Percentiles rank a stretch among this genome's conserved stretches.
These are phyloP conservation scores for Cutaneotrichosporon daszewskae DNA, from an alignment of 1,284 basidiomycete species.

Conservation along the genomic window DNA sequence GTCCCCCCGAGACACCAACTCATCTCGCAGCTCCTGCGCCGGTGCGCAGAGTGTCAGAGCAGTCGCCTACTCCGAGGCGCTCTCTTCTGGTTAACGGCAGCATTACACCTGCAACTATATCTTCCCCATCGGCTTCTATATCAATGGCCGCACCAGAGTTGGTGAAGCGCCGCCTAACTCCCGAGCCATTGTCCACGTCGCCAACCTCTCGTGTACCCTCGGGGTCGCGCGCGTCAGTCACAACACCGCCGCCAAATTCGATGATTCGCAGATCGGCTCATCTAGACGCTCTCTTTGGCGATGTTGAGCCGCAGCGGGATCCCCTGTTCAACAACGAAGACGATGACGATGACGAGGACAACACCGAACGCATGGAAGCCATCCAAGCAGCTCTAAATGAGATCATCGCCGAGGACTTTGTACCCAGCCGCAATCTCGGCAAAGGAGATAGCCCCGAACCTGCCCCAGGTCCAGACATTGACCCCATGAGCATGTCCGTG, in stretches of 20 bases:
- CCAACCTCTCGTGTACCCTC: neutral
- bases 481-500: conserved; percentile 9
- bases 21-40: neutral
- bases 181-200: neutral
- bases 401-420: conserved; percentile 83
- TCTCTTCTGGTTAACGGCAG: conserved; percentile 21
- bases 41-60: neutral
- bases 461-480: neutral
- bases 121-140: conserved; percentile 4
- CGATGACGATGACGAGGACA: conserved; percentile 44
- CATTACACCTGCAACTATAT: conserved; percentile 19
- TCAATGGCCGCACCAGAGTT: conserved; percentile 1
- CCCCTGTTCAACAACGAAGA: conserved; percentile 32
- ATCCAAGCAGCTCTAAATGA: conserved; percentile 89
- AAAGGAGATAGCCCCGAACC: too few relatives aligned
- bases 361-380: conserved; percentile 72
- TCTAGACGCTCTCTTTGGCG: conserved; percentile 40
- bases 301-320: conserved; percentile 48
- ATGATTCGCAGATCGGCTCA: conserved; percentile 24
- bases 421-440: too few relatives aligned
- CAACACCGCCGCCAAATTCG: too few relatives aligned
- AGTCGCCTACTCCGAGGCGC: conserved; percentile 1
- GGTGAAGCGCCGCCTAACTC: conserved; percentile 12
- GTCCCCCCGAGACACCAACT: neutral
- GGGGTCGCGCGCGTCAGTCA: neutral